Percentiles rank a stretch among this genome's conserved stretches.
Conservation (phyloP, 441 rosid genomes). For the Theobroma grandiflorum region DNA sequence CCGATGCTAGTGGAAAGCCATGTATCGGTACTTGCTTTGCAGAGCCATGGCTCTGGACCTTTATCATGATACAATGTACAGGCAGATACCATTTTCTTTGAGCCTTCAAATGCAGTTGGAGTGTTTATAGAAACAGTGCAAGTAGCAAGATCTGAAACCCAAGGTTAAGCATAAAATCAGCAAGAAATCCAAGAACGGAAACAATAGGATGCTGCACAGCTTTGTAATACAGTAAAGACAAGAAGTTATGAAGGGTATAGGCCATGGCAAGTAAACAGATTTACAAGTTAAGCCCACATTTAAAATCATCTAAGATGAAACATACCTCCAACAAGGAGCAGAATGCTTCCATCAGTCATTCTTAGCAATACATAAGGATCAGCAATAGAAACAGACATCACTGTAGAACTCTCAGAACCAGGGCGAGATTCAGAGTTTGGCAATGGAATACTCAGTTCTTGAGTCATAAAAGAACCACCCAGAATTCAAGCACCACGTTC, state of each 20-base stretch:
- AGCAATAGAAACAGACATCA: slow-evolving; percentile 85
- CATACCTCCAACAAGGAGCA: slow-evolving; percentile 96
- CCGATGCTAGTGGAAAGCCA: slow-evolving; percentile 95
- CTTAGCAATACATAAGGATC: slow-evolving; percentile 92
- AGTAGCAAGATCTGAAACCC: slow-evolving; percentile 80
- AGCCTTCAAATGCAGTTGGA: slow-evolving; percentile 74
- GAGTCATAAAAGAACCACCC: slow-evolving; percentile 97
- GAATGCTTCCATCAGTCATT: slow-evolving; percentile 92
- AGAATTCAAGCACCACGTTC: slow-evolving; percentile 96
- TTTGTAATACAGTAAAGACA: slow-evolving; percentile 9
- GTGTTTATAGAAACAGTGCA: slow-evolving; percentile 80
- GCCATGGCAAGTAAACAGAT: slow-evolving; percentile 21
- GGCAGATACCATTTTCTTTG: slow-evolving; percentile 71
- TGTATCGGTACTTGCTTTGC: slow-evolving; percentile 95
- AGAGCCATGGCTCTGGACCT: slow-evolving; percentile 96
- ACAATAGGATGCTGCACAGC: slow-evolving; percentile 1
- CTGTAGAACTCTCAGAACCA: slow-evolving; percentile 74
- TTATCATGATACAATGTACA: slow-evolving; percentile 94
- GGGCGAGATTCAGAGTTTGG: slow-evolving; percentile 74
- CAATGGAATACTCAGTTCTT: slow-evolving; percentile 82
- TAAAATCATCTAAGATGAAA: slow-evolving; percentile 27
- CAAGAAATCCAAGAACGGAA: slow-evolving; percentile 15
- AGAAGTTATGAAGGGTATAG: not conserved
- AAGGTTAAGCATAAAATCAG: slow-evolving; percentile 38
- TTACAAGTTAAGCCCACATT: slow-evolving; percentile 21